Evolutionary conservation across 73 alveolate species (phyloP).

Genomic region (Symbiodinium natans): DNA sequence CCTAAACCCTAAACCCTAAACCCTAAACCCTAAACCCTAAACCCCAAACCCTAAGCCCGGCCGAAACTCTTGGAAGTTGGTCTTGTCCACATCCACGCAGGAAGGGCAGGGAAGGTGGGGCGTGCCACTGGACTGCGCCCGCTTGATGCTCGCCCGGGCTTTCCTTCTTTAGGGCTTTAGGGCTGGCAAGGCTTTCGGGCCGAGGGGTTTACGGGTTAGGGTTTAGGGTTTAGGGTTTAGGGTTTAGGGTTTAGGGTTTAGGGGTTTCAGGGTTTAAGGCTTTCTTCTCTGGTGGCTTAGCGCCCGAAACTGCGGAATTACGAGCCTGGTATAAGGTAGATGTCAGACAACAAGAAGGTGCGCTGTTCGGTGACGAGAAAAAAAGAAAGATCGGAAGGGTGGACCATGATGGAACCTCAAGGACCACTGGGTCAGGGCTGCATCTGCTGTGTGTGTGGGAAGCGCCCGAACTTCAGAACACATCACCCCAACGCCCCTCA

Average conservation of each 20-base stretch:
- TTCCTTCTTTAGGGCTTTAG: background rate
- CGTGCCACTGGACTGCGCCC: background rate
- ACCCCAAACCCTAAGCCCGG: background rate
- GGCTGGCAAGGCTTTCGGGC: background rate
- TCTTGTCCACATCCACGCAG: slow-evolving; percentile 49
- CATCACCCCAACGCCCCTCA: too few species aligned
- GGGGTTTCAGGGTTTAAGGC: background rate
- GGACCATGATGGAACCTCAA: too few species aligned
- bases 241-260: background rate
- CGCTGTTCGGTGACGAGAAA: too few species aligned
- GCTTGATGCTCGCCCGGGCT: background rate
- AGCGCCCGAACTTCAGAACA: too few species aligned
- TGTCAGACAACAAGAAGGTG: too few species aligned
- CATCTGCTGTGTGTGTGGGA: too few species aligned
- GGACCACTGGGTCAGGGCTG: too few species aligned
- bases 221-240: background rate
- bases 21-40: background rate
- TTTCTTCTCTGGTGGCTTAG: too few species aligned
- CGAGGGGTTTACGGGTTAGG: too few species aligned
- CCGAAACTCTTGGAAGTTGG: background rate
- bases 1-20: background rate
- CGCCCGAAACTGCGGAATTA: too few species aligned
- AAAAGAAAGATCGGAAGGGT: too few species aligned
- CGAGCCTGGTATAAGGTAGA: too few species aligned
- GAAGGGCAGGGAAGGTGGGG: slow-evolving; percentile 72